A percentile compares a stretch with the other conserved stretches of the same genome.
Conservation (phyloP, 306 rosid genomes). For the Neltuma alba region DNA sequence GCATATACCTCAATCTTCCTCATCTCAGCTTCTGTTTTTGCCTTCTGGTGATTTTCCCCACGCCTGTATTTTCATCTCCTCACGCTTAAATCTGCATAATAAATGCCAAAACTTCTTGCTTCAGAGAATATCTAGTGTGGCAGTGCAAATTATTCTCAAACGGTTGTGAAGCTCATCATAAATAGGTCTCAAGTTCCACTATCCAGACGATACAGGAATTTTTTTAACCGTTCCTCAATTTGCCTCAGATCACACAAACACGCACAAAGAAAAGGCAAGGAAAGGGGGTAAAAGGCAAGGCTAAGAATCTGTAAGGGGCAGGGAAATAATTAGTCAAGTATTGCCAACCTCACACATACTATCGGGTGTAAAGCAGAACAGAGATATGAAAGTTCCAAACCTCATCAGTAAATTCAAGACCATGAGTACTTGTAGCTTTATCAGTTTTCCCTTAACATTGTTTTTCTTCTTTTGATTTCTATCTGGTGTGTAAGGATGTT, state of each 20-base stretch:
- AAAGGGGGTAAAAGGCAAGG: not conserved
- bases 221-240: slow-evolving; percentile 11
- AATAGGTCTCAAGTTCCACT: slow-evolving; percentile 1
- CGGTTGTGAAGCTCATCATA: slow-evolving; percentile 30
- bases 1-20: slow-evolving; percentile 80
- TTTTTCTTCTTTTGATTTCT: slow-evolving; percentile 1
- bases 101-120: slow-evolving; percentile 29
- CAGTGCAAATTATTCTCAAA: slow-evolving; percentile 24
- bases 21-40: slow-evolving; percentile 96
- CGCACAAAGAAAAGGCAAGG: not conserved
- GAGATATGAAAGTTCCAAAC: not conserved
- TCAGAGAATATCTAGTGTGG: slow-evolving; percentile 35
- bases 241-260: not conserved
- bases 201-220: slow-evolving; percentile 5
- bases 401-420: not conserved
- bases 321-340: not conserved
- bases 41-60: slow-evolving; percentile 98
- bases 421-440: not conserved
- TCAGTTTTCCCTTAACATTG: not conserved
- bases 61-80: slow-evolving; percentile 93
- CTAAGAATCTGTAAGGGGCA: not conserved
- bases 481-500: not conserved
- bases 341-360: not conserved
- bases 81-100: slow-evolving; percentile 78
- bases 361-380: not conserved